Percentiles rank a stretch among this genome's conserved stretches.
phyloP scores from a whole-genome alignment of 2,329 filamentous ascomycete genomes.

The Aspergillus awamori region DNA sequence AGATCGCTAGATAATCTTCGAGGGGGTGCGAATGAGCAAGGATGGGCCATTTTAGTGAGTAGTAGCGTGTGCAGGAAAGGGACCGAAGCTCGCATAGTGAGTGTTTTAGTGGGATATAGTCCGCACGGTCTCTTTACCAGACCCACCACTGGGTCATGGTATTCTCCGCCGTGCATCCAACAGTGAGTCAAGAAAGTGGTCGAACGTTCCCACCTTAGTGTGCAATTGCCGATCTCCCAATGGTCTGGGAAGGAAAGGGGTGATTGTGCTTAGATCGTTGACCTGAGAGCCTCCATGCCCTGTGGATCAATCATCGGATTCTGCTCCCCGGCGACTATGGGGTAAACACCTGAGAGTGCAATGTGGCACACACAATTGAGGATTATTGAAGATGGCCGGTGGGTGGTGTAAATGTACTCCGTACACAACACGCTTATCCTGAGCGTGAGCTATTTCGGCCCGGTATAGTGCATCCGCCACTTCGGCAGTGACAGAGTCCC shows the following conservation, averaged over 20 bases:
- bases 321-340: not conserved
- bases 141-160: not conserved
- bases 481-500: not conserved
- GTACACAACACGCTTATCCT: not conserved
- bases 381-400: not conserved
- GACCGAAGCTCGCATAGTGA: slow-evolving; percentile 3
- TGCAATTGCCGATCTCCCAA: not conserved
- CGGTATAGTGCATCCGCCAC: not conserved
- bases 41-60: not conserved
- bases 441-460: not conserved
- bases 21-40: not conserved
- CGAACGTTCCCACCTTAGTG: not conserved
- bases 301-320: not conserved
- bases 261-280: not conserved
- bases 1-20: slow-evolving; percentile 3
- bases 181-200: not conserved
- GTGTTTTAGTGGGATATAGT: slow-evolving; percentile 1
- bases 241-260: slow-evolving; percentile 4
- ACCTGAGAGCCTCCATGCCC: not conserved
- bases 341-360: not conserved
- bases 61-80: slow-evolving; percentile 2
- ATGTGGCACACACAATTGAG: not conserved
- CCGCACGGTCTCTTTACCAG: slow-evolving; percentile 3
- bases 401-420: not conserved
- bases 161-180: not conserved